Evolutionary conservation across 164 flowering plant genomes (phyloP).

Genomic region (Dillenia suffruticosa): DNA sequence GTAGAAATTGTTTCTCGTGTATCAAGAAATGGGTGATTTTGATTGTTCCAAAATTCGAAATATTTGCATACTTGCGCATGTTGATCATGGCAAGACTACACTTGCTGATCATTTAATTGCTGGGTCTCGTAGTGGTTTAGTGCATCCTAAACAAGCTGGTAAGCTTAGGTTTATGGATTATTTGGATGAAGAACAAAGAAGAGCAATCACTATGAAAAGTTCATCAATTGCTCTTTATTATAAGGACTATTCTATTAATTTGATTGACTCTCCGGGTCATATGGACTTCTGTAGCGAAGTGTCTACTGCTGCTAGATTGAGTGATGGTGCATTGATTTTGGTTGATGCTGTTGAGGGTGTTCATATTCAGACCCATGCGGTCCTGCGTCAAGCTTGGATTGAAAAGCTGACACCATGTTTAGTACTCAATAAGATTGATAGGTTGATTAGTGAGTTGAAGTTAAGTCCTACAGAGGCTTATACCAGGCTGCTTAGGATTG

Average conservation of each 20-base stretch:
- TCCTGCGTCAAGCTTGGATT: constrained; percentile 81
- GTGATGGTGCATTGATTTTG: constrained; percentile 77
- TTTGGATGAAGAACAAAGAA: constrained; percentile 85
- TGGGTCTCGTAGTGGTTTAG: constrained; percentile 51
- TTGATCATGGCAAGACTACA: constrained; percentile 94
- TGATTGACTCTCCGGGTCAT: constrained; percentile 92
- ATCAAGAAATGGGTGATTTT: constrained; percentile 25
- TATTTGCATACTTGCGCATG: constrained; percentile 91
- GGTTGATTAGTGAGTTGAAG: constrained; percentile 67
- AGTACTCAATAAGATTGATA: constrained; percentile 85
- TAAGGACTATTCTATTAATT: constrained; percentile 50
- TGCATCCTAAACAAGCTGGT: constrained; percentile 89
- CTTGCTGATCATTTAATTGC: constrained; percentile 86
- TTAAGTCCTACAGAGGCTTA: constrained; percentile 81
- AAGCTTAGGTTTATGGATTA: constrained; percentile 76
- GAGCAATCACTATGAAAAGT: constrained; percentile 98
- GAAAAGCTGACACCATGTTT: constrained; percentile 79
- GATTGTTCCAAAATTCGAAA: constrained; percentile 50
- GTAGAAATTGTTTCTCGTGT: too few relatives aligned
- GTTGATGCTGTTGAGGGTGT: constrained; percentile 95
- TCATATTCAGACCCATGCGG: constrained; percentile 94
- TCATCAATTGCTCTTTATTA: constrained; percentile 62
- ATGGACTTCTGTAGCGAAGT: constrained; percentile 97
- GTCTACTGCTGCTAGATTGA: constrained; percentile 82
- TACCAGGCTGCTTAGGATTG: constrained; percentile 55